These are phyloP conservation scores for Arabis alpina DNA, from an alignment of 345 rosid species.

Conservation along the genomic window DNA sequence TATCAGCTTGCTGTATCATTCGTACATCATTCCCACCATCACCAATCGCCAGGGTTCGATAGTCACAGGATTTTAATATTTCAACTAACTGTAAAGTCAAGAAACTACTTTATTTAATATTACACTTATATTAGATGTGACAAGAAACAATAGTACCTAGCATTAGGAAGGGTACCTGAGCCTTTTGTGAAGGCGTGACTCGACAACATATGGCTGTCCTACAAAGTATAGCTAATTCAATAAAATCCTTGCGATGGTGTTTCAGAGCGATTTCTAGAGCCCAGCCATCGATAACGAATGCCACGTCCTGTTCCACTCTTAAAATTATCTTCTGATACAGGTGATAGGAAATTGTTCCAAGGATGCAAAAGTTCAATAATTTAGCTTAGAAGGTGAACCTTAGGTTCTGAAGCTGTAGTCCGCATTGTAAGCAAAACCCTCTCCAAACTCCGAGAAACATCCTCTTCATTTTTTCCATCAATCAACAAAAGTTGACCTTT, in stretches of 20 bases:
- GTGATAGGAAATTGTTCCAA: constrained; percentile 7
- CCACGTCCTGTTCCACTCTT: constrained; percentile 67
- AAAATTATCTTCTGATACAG: constrained; percentile 9
- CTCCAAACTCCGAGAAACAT: constrained; percentile 83
- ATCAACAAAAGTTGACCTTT: constrained; percentile 94
- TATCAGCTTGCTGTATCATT: constrained; percentile 99
- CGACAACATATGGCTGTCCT: constrained; percentile 99
- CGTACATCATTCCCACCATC: constrained; percentile 99
- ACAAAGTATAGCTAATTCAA: constrained; percentile 89
- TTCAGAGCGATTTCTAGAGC: constrained; percentile 94
- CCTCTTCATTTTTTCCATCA: constrained; percentile 93
- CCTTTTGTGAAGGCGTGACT: constrained; percentile 97
- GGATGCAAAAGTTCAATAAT: constrained; percentile 25
- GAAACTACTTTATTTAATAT: neutral
- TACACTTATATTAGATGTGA: neutral
- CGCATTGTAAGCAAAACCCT: constrained; percentile 98
- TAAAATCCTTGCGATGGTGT: constrained; percentile 79
- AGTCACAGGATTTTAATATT: constrained; percentile 89
- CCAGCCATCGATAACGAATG: constrained; percentile 98
- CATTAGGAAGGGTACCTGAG: constrained; percentile 61
- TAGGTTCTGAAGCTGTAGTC: constrained; percentile 85
- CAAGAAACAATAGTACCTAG: constrained; percentile 14
- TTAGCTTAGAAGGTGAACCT: constrained; percentile 56
- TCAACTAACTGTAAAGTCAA: constrained; percentile 74
- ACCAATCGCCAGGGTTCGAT: constrained; percentile 95